phyloP scores from a whole-genome alignment of 2,329 filamentous ascomycete species.

The Aspergillus sp. region DNA sequence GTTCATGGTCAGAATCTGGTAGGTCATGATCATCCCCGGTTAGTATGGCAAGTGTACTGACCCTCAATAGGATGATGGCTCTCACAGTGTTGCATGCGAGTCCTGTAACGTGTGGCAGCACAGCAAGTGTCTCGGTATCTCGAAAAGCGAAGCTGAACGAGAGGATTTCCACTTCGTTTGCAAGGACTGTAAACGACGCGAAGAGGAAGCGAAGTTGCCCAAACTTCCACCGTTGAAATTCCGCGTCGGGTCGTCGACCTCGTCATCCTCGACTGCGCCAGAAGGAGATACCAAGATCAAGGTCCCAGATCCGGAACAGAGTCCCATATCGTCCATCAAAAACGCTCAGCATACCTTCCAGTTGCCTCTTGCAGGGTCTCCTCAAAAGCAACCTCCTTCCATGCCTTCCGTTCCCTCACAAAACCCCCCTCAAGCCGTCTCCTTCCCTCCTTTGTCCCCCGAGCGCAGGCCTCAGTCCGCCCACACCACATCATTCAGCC shows the following conservation, averaged over 20 bases:
- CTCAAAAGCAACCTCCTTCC: constrained; percentile 22
- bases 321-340: constrained; percentile 30
- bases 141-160: constrained; percentile 74
- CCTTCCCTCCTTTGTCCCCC: constrained; percentile 30
- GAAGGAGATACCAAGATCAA: constrained; percentile 24
- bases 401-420: constrained; percentile 19
- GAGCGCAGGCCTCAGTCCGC: constrained; percentile 33
- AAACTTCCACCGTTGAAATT: constrained; percentile 66
- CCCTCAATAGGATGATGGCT: constrained; percentile 72
- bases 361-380: constrained; percentile 25
- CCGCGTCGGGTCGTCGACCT: constrained; percentile 54
- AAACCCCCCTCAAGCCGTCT: constrained; percentile 15
- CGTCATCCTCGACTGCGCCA: constrained; percentile 23
- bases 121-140: constrained; percentile 84
- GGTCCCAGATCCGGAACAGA: constrained; percentile 16
- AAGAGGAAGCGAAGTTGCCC: constrained; percentile 62
- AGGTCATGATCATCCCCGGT: constrained; percentile 25
- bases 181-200: constrained; percentile 70
- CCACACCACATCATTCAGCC: constrained; percentile 27
- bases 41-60: constrained; percentile 22
- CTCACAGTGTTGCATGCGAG: constrained; percentile 92
- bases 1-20: constrained; percentile 78
- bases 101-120: constrained; percentile 96
- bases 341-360: constrained; percentile 22
- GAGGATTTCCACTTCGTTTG: constrained; percentile 89